Base-by-base conservation (phyloP, 225 moss, liverwort and hornwort genomes). In the Polytrichum formosum region DNA sequence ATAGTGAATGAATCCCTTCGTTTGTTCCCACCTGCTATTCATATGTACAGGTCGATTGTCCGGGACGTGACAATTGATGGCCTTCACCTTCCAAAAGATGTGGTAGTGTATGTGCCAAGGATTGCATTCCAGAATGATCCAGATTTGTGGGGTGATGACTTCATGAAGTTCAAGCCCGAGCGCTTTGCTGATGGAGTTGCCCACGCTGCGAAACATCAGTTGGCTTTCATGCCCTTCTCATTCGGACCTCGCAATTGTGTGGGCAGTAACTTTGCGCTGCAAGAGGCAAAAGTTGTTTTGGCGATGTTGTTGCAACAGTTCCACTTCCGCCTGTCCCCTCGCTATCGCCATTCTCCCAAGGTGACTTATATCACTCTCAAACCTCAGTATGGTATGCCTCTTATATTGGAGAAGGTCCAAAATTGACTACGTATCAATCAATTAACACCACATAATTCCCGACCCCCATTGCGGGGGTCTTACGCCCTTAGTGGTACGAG, bases 131-230 rank as follows among this genome's bases (percentile, higher is more conserved):
- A 74, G 25, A 66, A 56, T 21, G 58, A 74, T 21, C 73, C 73
- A 27, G 56, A 74, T 2, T 53, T 67, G n/a, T 74, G 73, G 73
- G 73, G 73, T 19, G 66, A 30, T 8, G 73, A 74, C 22, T 65
- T 28, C 19, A 23, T 27, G 55, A 18, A 65, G 29, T 74, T 74
- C 73, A 65, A 67, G n/a, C 73, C 73, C 10, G 66, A 74, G 26
- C 20, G 73, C 28, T 74, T 74, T 55, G 56, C 66, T 1, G n/a
- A 74, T 26, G 73, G 66, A 17, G 55, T 74, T 30, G 30, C 66
- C 1, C 16, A 74, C 22, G 73, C 73, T 22, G 55, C 26, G 28
- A 74, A 66, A 6, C 73, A 74, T 20, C 73, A 53, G 6, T 54
- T 67, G 28, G 73, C 55, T 8, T 74, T 74, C 53, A 29, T 66